Evolutionary conservation across 2,329 filamentous ascomycete genomes (phyloP), one percentile per base, ranked within the genome.

Genomic region (Paraphaeosphaeria minitans): DNA sequence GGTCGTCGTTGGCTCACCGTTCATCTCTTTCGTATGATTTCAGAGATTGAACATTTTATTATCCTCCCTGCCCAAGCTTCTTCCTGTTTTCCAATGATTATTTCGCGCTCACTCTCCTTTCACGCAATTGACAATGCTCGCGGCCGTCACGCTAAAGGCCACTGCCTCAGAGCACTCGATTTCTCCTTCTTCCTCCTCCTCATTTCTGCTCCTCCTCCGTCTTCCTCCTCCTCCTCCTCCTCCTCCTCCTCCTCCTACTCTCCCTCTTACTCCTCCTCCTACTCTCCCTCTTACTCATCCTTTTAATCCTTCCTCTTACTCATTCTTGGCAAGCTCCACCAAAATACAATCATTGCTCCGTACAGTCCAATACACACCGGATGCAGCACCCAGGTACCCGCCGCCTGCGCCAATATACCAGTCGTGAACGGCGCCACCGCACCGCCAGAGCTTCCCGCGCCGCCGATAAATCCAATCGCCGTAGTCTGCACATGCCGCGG

Each of bases 301-400:
- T n/a, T n/a, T n/a, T n/a, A n/a, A n/a, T n/a, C n/a, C n/a, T 77
- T 82, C 68, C 84, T 83, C 84, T 90, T 91, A 59, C 77, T 77
- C 42, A 80, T 71, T 13, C 72, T 77, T 0, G 89, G 88, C 61
- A 91, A 72, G 1, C 75, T 76, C 54, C 82, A 86, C 89, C 89
- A 92, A 62, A 85, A 88, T 1, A 81, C 71, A 47, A 87, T 52
- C 90, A 92, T 92, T 3, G 83, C 79, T 1, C 75, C 80, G 75
- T 89, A 91, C 58, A 91, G 69, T 0, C 78, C 84, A 64, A 92
- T 85, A 42, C 86, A 88, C 61, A 92, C 86, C 0, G 89, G 88
- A 77, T 82, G 79, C 68, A 89, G 77, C 35, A 88, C 87, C 77
- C 82, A 90, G 0, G 88, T 87, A 0, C 87, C 87, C 0, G 79